phyloP scores from a whole-genome alignment of 345 rosid species.

The Acer yangbiense region DNA sequence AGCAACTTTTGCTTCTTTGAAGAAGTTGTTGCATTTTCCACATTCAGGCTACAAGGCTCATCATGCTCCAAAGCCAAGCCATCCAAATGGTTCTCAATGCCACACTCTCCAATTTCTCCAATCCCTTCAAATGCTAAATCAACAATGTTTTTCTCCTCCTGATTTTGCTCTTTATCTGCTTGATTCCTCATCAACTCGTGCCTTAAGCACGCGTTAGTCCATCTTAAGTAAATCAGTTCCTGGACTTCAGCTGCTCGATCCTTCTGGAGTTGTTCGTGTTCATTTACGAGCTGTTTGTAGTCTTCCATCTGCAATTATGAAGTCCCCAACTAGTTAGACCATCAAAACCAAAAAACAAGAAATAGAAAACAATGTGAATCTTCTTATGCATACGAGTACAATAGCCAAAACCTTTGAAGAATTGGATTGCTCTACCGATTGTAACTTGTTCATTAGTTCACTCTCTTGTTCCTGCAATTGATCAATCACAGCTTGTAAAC shows the following conservation, averaged over 20 bases:
- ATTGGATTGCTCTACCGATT: slow-evolving; percentile 28
- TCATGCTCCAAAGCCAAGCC: slow-evolving; percentile 19
- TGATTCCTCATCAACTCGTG: slow-evolving; percentile 53
- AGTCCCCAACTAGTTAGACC: neutral
- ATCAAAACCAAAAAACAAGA: neutral
- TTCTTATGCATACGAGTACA: neutral
- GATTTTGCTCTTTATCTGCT: slow-evolving; percentile 24
- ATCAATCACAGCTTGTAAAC: slow-evolving; percentile 27
- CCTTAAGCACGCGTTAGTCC: slow-evolving; percentile 78
- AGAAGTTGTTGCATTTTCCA: slow-evolving; percentile 4
- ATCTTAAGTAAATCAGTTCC: slow-evolving; percentile 60
- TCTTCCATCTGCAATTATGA: slow-evolving; percentile 43
- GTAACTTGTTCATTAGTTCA: slow-evolving; percentile 32
- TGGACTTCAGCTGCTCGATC: slow-evolving; percentile 46
- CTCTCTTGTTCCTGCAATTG: slow-evolving; percentile 47
- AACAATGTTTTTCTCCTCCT: slow-evolving; percentile 23
- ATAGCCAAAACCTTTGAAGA: slow-evolving; percentile 41
- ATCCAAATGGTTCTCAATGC: slow-evolving; percentile 30
- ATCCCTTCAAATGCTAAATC: slow-evolving; percentile 34
- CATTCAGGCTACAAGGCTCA: slow-evolving; percentile 2
- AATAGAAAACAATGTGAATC: neutral
- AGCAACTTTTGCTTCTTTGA: slow-evolving; percentile 56
- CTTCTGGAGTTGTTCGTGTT: slow-evolving; percentile 46
- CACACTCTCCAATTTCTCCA: slow-evolving; percentile 22
- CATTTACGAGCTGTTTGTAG: slow-evolving; percentile 40